Conservation (phyloP, 2,329 filamentous ascomycete species). For the Clarireedia monteithiana region DNA sequence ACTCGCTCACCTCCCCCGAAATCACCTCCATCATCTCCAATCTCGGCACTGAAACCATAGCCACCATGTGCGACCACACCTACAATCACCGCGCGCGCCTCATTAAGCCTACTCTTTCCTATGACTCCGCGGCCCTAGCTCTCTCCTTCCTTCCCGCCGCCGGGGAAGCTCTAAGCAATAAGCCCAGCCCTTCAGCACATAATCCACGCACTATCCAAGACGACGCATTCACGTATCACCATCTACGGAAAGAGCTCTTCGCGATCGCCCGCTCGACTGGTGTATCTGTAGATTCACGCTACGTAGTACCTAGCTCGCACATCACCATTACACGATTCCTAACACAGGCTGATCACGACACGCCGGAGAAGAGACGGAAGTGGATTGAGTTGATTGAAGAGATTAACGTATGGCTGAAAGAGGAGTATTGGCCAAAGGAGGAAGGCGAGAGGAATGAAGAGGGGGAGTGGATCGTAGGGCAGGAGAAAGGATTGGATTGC, state of each 20-base stretch:
- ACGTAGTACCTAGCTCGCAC: constrained; percentile 84
- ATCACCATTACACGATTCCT: constrained; percentile 82
- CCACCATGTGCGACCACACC: constrained; percentile 58
- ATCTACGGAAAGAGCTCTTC: constrained; percentile 75
- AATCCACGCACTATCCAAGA: constrained; percentile 34
- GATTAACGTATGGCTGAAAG: constrained; percentile 68
- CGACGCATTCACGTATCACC: constrained; percentile 79
- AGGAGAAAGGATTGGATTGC: constrained; percentile 73
- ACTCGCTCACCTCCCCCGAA: constrained; percentile 63
- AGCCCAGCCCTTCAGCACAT: constrained; percentile 5
- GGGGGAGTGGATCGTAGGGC: constrained; percentile 81
- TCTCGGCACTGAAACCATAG: constrained; percentile 46
- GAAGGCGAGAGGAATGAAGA: constrained; percentile 33
- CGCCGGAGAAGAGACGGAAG: constrained; percentile 39
- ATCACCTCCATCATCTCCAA: constrained; percentile 54
- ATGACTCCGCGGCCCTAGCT: constrained; percentile 77
- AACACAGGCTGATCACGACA: constrained; percentile 54
- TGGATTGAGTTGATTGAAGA: constrained; percentile 66
- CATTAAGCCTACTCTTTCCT: constrained; percentile 75
- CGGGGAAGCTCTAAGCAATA: constrained; percentile 41
- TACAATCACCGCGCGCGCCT: constrained; percentile 62
- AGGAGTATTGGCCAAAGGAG: constrained; percentile 58
- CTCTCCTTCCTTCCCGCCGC: constrained; percentile 79
- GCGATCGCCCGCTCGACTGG: constrained; percentile 51
- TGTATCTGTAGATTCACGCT: constrained; percentile 67